Percentiles rank a stretch among this genome's conserved stretches.
Evolutionary conservation across 805 yeast species (phyloP).

Genomic region (Wickerhamiella dianesei): DNA sequence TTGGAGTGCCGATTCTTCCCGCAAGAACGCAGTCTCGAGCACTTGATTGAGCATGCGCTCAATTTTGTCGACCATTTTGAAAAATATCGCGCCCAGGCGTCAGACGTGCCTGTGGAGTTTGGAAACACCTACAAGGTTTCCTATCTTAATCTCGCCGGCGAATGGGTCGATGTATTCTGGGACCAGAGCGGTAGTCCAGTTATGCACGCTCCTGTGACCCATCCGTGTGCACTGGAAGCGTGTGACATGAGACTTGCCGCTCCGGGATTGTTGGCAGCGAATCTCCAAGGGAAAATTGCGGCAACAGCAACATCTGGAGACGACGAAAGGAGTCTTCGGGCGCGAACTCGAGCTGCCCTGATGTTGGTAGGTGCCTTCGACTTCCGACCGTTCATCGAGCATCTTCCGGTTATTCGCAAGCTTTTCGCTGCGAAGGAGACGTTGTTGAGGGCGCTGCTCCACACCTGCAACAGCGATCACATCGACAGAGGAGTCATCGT

Average conservation of each 20-base stretch:
- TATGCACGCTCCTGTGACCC: background rate
- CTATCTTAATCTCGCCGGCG: background rate
- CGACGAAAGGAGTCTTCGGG: background rate
- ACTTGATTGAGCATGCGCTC: background rate
- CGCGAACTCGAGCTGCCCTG: background rate
- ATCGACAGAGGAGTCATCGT: background rate
- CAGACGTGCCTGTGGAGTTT: no score
- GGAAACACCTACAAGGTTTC: background rate
- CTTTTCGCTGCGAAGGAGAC: background rate
- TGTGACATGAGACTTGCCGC: background rate
- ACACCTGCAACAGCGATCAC: background rate
- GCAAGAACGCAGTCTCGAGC: background rate
- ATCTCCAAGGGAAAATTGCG: background rate
- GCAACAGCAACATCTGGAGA: background rate
- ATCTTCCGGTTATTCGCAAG: background rate
- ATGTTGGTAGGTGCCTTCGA: background rate
- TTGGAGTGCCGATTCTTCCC: background rate
- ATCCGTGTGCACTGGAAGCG: background rate
- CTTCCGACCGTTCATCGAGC: background rate
- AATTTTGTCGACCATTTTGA: background rate
- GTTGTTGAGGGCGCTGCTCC: background rate
- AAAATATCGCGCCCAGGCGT: background rate
- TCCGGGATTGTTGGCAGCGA: background rate
- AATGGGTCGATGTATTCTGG: slow-evolving; percentile 1
- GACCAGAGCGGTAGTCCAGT: background rate